These are phyloP conservation scores for Leishmania mexicana DNA, from an alignment of 208 protist genomes.

Conservation along the genomic window DNA sequence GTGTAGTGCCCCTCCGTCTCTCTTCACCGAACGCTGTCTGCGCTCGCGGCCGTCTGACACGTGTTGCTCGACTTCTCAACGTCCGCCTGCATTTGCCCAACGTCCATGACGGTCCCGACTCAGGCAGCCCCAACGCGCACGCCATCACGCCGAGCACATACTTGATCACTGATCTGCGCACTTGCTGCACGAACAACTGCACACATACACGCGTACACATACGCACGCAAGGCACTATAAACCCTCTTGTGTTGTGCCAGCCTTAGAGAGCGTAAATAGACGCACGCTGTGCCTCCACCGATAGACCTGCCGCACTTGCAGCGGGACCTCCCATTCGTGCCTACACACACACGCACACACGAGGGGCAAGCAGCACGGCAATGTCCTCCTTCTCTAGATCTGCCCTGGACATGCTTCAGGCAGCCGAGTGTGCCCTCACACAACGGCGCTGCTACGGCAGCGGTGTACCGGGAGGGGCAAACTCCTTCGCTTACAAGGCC, in stretches of 20 bases:
- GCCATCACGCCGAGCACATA: background rate
- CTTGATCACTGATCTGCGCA: background rate
- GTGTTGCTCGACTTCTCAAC: background rate
- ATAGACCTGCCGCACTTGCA: background rate
- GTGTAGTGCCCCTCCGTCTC: background rate
- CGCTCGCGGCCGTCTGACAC: background rate
- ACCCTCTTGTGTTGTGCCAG: background rate
- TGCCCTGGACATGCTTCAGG: slow-evolving; percentile 63
- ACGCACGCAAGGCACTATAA: too few species aligned
- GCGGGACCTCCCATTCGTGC: background rate
- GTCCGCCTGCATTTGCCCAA: slow-evolving; percentile 1
- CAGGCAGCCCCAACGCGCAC: background rate
- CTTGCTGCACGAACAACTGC: background rate
- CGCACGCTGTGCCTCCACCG: background rate
- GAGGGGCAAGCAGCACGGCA: background rate
- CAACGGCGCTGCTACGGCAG: slow-evolving; percentile 14
- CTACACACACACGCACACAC: background rate
- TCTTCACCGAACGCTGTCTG: background rate
- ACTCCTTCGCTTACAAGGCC: background rate
- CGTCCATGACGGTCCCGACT: background rate
- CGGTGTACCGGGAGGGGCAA: background rate
- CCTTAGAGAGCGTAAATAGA: background rate
- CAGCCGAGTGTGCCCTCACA: slow-evolving; percentile 67
- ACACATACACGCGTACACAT: background rate
- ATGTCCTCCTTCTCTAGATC: slow-evolving; percentile 72